Evolutionary conservation across 1,139 yeast species (phyloP), one percentile per base, ranked within the genome.

Genomic region (Taphrina flavorubra): DNA sequence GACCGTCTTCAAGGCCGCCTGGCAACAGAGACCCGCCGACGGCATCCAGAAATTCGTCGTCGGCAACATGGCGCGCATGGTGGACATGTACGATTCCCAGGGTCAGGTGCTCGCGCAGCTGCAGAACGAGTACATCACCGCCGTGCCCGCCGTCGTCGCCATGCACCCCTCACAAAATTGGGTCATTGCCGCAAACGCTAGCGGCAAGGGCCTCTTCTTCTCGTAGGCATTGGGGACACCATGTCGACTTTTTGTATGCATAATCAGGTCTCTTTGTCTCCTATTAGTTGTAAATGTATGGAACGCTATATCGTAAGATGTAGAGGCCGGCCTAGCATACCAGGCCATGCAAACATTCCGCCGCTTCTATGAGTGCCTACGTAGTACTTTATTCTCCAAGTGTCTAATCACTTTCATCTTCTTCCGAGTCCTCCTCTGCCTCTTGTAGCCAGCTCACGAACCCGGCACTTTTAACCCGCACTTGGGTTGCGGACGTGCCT

Each of bases 151-250:
- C 0, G 97, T 90, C 0, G 82, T 86, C 31, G 81, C 85, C 31
- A 83, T 94, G 79, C 98, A 94, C 77, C 96, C 94, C 1, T 84
- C 89, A 0, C 84, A 87, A 70, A 91, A 92, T 77, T 92, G 97
- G 97, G 80, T 89, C 2, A 92, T 86, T 0, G 99, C 98, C 1
- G 98, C 97, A 8, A 89, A 92, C 72, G 96, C 97, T 36, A 89
- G 95, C 75, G 98, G 98, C n/a, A 92, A 92, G 76, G 63, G 59
- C 3, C 58, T 69, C 44, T 67, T 68, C 53, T 63, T 69, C 42
- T 53, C 49, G 3, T 49, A 46, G n/a, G 25, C 14, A 11, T 14
- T 4, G 31, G 4, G 14, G 11, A 39, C 14, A 39, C 14, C 14
- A 11, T 39, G 14, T 39, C 14, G 14, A 14, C 14, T 10, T 10